These are phyloP conservation scores for Gossypium aridum DNA, from an alignment of 441 rosid species.

Conservation along the genomic window DNA sequence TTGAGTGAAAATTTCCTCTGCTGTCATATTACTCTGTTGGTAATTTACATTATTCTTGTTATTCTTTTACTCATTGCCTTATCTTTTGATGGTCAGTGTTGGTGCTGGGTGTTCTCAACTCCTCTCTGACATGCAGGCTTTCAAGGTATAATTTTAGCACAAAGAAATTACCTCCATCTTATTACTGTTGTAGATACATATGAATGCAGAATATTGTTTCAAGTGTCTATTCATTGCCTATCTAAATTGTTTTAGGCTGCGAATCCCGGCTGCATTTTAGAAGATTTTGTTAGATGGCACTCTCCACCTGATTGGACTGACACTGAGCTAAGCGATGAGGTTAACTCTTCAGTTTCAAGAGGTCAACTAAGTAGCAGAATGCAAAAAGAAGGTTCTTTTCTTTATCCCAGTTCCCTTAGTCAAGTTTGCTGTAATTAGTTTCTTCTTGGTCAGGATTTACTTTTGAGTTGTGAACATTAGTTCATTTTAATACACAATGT, in stretches of 20 bases:
- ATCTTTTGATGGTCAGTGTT: constrained; percentile 52
- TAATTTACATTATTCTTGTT: not conserved
- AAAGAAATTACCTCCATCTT: not conserved
- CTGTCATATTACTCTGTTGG: not conserved
- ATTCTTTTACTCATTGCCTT: not conserved
- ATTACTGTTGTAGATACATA: not conserved
- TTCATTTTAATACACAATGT: not conserved
- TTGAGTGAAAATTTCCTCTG: not conserved
- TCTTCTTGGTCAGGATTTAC: not conserved
- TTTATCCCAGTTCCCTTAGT: constrained; percentile 14
- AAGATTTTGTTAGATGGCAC: constrained; percentile 99
- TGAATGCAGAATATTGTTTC: constrained; percentile 1
- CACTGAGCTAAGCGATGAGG: constrained; percentile 40
- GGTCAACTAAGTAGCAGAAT: constrained; percentile 91
- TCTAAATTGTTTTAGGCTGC: constrained; percentile 54
- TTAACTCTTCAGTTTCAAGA: constrained; percentile 38
- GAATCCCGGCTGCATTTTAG: constrained; percentile 95
- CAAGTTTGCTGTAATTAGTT: constrained; percentile 4
- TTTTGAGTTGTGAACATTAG: not conserved
- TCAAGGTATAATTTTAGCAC: constrained; percentile 50
- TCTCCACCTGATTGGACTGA: constrained; percentile 99
- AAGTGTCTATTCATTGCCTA: not conserved
- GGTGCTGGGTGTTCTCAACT: constrained; percentile 99
- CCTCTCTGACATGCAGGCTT: constrained; percentile 99
- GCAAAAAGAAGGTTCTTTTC: constrained; percentile 82